Evolutionary conservation across 106 monocot genomes (phyloP).

Genomic region (Apostasia ramifera): DNA sequence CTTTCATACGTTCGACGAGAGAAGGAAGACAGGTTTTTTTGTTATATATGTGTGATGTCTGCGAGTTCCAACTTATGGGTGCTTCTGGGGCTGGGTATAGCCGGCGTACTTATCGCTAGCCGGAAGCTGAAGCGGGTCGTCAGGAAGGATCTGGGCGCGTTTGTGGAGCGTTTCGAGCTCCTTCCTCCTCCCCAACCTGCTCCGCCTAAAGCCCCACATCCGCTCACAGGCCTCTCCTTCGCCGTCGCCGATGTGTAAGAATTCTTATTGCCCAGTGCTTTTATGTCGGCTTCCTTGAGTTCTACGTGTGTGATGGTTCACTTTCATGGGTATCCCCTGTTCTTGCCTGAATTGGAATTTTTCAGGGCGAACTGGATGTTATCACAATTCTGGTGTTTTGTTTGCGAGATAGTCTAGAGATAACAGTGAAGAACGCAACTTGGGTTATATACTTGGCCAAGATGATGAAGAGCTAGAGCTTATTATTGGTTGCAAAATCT

Average conservation of each 20-base stretch:
- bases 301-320: not conserved
- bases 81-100: constrained; percentile 78
- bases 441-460: too few species aligned
- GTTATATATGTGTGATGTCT: not conserved
- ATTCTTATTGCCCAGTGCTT: not conserved
- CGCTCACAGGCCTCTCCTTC: constrained; percentile 73
- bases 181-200: constrained; percentile 89
- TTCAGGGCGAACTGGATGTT: too few species aligned
- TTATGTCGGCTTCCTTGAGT: not conserved
- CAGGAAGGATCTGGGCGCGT: constrained; percentile 80
- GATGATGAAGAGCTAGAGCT: too few species aligned
- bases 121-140: constrained; percentile 44
- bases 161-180: constrained; percentile 76
- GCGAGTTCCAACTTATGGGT: constrained; percentile 23
- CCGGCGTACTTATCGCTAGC: constrained; percentile 59
- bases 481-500: too few species aligned
- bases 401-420: too few species aligned
- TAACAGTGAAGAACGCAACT: too few species aligned
- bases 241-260: constrained; percentile 86
- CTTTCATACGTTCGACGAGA: too few species aligned
- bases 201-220: constrained; percentile 90
- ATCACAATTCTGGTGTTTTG: too few species aligned
- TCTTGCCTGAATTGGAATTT: too few species aligned
- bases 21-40: not conserved
- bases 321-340: not conserved